A percentile compares a stretch with the other conserved stretches of the same genome.
phyloP scores from a whole-genome alignment of 805 yeast species.

The Sugiyamaella marilandica region DNA sequence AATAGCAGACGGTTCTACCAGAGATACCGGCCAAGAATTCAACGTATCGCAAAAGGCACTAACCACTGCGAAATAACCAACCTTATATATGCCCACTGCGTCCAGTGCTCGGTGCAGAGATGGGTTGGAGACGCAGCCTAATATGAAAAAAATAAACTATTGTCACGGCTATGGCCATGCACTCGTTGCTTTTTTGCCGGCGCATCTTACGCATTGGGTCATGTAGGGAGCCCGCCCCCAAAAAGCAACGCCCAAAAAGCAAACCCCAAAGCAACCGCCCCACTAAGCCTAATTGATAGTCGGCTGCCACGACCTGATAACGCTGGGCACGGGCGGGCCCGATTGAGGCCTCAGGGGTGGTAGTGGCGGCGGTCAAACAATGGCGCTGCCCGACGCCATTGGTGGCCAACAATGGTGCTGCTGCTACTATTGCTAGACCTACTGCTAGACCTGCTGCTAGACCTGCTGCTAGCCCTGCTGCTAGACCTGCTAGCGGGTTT shows the following conservation, averaged over 20 bases:
- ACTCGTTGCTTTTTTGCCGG: background rate
- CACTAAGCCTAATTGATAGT: no score
- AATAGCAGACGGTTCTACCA: no score
- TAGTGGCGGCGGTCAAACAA: no score
- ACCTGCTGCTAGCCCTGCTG: no score
- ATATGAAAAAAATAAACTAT: conserved; percentile 2
- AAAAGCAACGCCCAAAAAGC: background rate
- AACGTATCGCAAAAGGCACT: no score
- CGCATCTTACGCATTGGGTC: conserved; percentile 1
- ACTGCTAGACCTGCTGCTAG: no score
- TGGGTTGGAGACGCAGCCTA: conserved; percentile 3
- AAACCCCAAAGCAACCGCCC: background rate
- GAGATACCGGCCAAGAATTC: no score
- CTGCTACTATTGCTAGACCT: no score
- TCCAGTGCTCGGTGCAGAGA: background rate
- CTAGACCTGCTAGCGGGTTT: no score
- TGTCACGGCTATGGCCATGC: conserved; percentile 1
- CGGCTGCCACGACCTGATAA: background rate
- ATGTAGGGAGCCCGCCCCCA: background rate
- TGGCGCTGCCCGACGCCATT: no score
- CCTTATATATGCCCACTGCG: conserved; percentile 1
- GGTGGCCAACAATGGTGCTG: no score
- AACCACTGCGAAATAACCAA: background rate
- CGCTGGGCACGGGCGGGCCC: background rate
- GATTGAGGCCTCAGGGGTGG: background rate